A percentile compares a stretch with the other conserved stretches of the same genome.
Conservation (phyloP, 352 stramenopile species). For the Paralagenidium karlingii region DNA sequence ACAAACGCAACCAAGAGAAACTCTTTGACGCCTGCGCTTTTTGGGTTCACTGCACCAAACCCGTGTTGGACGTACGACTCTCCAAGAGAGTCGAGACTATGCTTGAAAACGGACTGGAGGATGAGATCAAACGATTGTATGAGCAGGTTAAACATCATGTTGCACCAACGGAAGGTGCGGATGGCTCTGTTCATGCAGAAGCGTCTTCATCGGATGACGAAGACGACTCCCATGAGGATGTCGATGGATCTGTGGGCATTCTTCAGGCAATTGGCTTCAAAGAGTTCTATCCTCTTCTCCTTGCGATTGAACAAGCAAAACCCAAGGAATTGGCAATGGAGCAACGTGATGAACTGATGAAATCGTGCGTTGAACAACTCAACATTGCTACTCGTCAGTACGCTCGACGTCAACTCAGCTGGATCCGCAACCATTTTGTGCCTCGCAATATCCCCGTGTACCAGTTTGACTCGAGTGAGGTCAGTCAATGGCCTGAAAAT, state of each 20-base stretch:
- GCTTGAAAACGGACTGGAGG: conserved; percentile 58
- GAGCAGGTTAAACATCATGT: conserved; percentile 30
- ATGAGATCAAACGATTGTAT: conserved; percentile 57
- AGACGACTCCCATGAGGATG: conserved; percentile 10
- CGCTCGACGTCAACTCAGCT: conserved; percentile 72
- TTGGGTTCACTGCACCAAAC: conserved; percentile 65
- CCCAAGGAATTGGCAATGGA: not conserved
- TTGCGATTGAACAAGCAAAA: conserved; percentile 25
- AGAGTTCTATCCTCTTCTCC: conserved; percentile 79
- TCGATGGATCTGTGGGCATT: conserved; percentile 51
- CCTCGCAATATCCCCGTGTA: conserved; percentile 79
- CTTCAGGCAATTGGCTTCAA: conserved; percentile 86
- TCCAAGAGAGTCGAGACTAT: conserved; percentile 67
- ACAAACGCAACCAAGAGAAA: conserved; percentile 26
- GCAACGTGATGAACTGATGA: conserved; percentile 20
- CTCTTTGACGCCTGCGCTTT: conserved; percentile 76
- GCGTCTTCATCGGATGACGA: too few relatives aligned
- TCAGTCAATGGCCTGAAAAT: conserved; percentile 32
- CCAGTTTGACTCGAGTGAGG: conserved; percentile 68
- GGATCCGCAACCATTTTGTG: conserved; percentile 82
- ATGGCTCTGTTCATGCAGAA: too few relatives aligned
- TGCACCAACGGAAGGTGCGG: conserved; percentile 19
- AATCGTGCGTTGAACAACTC: conserved; percentile 58
- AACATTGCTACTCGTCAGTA: conserved; percentile 79
- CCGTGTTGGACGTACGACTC: conserved; percentile 47